Evolutionary conservation across 768 basidiomycete genomes (phyloP), one percentile per base, ranked within the genome.

Genomic region (Pilatotrama ljubarskyi): DNA sequence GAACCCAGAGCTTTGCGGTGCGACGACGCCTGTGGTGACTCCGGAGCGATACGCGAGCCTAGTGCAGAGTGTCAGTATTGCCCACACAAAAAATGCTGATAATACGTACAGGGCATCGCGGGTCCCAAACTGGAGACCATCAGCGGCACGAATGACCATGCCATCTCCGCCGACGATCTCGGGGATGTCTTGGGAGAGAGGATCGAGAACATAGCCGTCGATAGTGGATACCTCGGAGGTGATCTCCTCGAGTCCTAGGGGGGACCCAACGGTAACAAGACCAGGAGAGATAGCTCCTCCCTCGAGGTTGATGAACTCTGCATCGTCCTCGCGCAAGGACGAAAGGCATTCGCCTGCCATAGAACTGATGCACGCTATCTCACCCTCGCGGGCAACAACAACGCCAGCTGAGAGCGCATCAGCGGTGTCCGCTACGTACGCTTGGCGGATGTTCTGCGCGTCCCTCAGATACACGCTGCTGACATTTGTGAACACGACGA

Each of bases 191-290:
- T 58, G 61, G 58, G 70, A 48, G 62, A 75, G 57, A 14, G 84
- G 80, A 64, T 87, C 87, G 15, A 78, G 75, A 0, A 77, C 76
- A 17, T 67, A 65, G 1, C 82, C 82, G 64, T 84, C 82, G 44
- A 70, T 69, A 2, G 92, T 92, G 5, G 83, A 82, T 3, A 77
- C 59, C 70, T 95, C 92, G n/a, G 76, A 66, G 0, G 73, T 65
- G 64, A 94, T 93, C 68, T 92, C 90, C 55, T 81, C 80, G 26
- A 92, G 70, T 2, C 91, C 92, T 5, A 95, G 70, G 22, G 73
- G 74, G 29, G 84, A 83, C 24, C 88, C 89, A 46, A 79, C 87
- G 17, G 83, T 81, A 35, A 84, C 74, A n/a, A 90, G 73, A 17
- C 85, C 85, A 14, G 88, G 87, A 8, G 80, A 74, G 55, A 88